Evolutionary conservation across 345 rosid genomes (phyloP).

Genomic region (Geranium brycei): DNA sequence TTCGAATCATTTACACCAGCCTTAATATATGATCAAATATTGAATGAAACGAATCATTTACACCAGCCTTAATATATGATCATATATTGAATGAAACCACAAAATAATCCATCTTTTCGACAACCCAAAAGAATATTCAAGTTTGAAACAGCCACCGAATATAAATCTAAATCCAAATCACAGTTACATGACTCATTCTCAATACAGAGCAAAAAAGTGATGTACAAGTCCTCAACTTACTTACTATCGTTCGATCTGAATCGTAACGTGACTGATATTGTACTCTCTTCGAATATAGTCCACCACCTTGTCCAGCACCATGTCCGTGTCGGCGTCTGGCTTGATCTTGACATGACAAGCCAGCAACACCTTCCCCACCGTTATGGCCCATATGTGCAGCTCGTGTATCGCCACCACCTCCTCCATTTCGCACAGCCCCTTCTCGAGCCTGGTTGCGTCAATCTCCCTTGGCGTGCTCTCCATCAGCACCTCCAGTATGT

Average conservation of each 20-base stretch:
- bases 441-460: slow-evolving; percentile 49
- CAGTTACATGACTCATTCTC: neutral
- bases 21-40: too few relatives aligned
- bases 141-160: too few relatives aligned
- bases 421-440: slow-evolving; percentile 58
- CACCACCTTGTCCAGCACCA: slow-evolving; percentile 42
- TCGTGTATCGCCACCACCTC: slow-evolving; percentile 62
- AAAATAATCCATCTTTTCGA: too few relatives aligned
- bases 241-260: slow-evolving; percentile 50
- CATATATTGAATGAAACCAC: too few relatives aligned
- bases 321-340: slow-evolving; percentile 44
- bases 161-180: neutral
- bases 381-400: slow-evolving; percentile 66
- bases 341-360: slow-evolving; percentile 57
- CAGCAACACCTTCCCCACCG: slow-evolving; percentile 53
- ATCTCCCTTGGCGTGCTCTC: slow-evolving; percentile 69
- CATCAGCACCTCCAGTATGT: slow-evolving; percentile 58
- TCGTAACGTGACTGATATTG: slow-evolving; percentile 56
- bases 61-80: too few relatives aligned
- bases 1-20: too few relatives aligned
- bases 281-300: slow-evolving; percentile 42
- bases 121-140: too few relatives aligned
- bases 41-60: too few relatives aligned
- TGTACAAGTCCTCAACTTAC: too few relatives aligned
- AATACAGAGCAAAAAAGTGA: too few relatives aligned